Conservation (phyloP, 108 stramenopile genomes). For the Thalassiosira profunda region DNA sequence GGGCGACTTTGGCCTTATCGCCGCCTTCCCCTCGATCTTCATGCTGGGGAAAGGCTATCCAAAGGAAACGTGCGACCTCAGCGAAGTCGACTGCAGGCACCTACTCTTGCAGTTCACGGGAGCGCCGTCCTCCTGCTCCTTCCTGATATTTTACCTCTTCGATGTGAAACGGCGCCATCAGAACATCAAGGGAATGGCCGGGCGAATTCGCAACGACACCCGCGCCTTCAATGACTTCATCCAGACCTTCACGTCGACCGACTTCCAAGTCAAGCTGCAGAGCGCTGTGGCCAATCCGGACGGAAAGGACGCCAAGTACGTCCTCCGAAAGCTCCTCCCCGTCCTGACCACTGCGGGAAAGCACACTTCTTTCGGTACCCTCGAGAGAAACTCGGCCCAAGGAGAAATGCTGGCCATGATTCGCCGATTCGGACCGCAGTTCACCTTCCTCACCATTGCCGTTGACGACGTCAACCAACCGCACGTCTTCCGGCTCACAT, state of each 20-base stretch:
- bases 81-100: neutral
- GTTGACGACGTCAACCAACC: slow-evolving; percentile 14
- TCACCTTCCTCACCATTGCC: neutral
- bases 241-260: neutral
- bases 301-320: slow-evolving; percentile 8
- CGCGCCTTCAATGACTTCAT: slow-evolving; percentile 1
- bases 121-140: neutral
- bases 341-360: slow-evolving; percentile 4
- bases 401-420: slow-evolving; percentile 12
- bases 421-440: slow-evolving; percentile 1
- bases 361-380: slow-evolving; percentile 4
- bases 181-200: neutral
- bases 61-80: neutral
- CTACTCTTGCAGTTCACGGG: slow-evolving; percentile 8
- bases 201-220: neutral
- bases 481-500: slow-evolving; percentile 14
- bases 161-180: slow-evolving; percentile 1
- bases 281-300: slow-evolving; percentile 9
- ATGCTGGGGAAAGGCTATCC: neutral
- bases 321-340: slow-evolving; percentile 2
- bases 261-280: slow-evolving; percentile 8
- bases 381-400: slow-evolving; percentile 1
- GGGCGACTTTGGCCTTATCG: slow-evolving; percentile 3
- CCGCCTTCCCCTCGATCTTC: slow-evolving; percentile 8
- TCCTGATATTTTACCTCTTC: slow-evolving; percentile 17